Evolutionary conservation across 805 yeast genomes (phyloP).

Genomic region (Barnettozyma siamensis): DNA sequence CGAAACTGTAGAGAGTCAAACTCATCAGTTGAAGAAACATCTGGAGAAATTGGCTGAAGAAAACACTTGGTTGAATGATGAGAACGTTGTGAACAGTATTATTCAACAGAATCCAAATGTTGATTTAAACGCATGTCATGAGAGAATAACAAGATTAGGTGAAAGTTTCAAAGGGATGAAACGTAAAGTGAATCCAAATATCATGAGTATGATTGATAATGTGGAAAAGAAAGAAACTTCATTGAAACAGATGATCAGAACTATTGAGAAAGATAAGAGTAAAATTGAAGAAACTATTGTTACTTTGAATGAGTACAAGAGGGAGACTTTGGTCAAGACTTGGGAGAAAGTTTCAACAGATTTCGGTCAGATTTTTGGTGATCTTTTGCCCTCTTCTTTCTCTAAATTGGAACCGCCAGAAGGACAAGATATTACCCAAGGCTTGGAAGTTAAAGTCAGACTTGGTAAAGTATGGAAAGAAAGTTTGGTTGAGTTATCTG

Average conservation of each 20-base stretch:
- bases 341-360: constrained; percentile 84
- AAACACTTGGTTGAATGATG: constrained; percentile 71
- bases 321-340: constrained; percentile 74
- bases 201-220: constrained; percentile 86
- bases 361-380: constrained; percentile 86
- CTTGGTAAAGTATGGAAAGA: constrained; percentile 95
- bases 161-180: constrained; percentile 64
- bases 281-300: constrained; percentile 85
- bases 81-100: constrained; percentile 47
- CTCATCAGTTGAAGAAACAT: constrained; percentile 31
- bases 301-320: constrained; percentile 78
- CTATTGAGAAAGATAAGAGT: constrained; percentile 82
- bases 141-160: constrained; percentile 47
- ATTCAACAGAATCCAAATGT: constrained; percentile 58
- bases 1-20: constrained; percentile 39
- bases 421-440: constrained; percentile 78
- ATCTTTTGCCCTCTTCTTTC: constrained; percentile 80
- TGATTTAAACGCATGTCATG: constrained; percentile 57
- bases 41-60: constrained; percentile 45
- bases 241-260: constrained; percentile 71
- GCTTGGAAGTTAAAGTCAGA: constrained; percentile 84
- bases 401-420: constrained; percentile 84
- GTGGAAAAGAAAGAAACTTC: constrained; percentile 83
- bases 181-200: constrained; percentile 76
- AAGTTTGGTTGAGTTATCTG: constrained; percentile 88